phyloP scores from a whole-genome alignment of 2,329 filamentous ascomycete species.

The Clarireedia monteithiana region DNA sequence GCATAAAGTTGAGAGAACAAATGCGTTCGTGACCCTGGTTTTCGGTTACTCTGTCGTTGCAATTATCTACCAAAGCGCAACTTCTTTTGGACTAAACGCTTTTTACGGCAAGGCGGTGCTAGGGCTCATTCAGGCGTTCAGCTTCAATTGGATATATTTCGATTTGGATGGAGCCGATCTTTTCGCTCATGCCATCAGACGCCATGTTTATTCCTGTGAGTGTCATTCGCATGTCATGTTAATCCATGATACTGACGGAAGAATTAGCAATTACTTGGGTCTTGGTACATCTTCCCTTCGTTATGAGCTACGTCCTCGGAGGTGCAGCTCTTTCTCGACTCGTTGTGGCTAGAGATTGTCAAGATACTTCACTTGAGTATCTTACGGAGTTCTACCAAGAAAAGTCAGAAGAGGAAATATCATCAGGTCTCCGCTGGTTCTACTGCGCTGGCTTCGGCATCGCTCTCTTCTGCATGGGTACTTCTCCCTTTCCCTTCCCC shows the following conservation, averaged over 20 bases:
- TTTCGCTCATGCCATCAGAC: slow-evolving; percentile 52
- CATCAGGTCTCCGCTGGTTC: slow-evolving; percentile 49
- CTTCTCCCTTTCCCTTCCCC: slow-evolving; percentile 1
- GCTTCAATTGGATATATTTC: slow-evolving; percentile 57
- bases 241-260: neutral
- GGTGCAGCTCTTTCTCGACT: slow-evolving; percentile 50
- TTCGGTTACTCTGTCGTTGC: slow-evolving; percentile 58
- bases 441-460: slow-evolving; percentile 56
- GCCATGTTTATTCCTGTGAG: slow-evolving; percentile 38
- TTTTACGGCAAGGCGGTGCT: slow-evolving; percentile 56
- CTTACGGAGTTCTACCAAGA: slow-evolving; percentile 44
- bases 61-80: slow-evolving; percentile 50
- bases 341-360: slow-evolving; percentile 49
- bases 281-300: slow-evolving; percentile 51
- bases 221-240: neutral
- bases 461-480: slow-evolving; percentile 44
- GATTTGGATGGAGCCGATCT: slow-evolving; percentile 50
- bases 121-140: slow-evolving; percentile 48
- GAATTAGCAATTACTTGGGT: slow-evolving; percentile 45
- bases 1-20: slow-evolving; percentile 56
- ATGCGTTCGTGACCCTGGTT: slow-evolving; percentile 56
- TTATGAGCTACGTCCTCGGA: slow-evolving; percentile 55
- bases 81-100: slow-evolving; percentile 43
- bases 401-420: slow-evolving; percentile 43
- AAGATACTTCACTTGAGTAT: slow-evolving; percentile 38